These are phyloP conservation scores for Laguncularia racemosa DNA, from an alignment of 345 rosid species.

Conservation along the genomic window DNA sequence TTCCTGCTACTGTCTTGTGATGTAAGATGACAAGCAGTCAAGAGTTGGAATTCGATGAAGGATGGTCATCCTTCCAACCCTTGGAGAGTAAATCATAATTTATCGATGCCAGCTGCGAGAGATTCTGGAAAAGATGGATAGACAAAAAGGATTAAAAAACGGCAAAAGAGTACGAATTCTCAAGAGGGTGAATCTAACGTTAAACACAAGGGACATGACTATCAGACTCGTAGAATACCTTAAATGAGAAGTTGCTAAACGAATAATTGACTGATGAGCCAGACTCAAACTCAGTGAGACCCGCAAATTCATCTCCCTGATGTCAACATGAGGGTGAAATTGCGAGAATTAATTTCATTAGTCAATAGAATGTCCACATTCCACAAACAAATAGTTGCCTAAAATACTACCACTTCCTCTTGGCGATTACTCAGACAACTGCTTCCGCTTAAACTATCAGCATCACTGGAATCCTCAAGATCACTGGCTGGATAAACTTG, in stretches of 20 bases:
- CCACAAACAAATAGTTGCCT: too few species aligned
- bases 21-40: slow-evolving; percentile 17
- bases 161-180: not conserved
- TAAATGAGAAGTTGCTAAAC: slow-evolving; percentile 96
- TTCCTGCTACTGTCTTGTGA: slow-evolving; percentile 9
- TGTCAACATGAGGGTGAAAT: slow-evolving; percentile 6
- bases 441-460: slow-evolving; percentile 88
- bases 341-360: slow-evolving; percentile 5
- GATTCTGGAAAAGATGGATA: slow-evolving; percentile 44
- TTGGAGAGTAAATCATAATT: slow-evolving; percentile 95
- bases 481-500: slow-evolving; percentile 62
- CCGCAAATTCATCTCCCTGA: slow-evolving; percentile 82
- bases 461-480: slow-evolving; percentile 80
- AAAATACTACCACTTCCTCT: slow-evolving; percentile 74
- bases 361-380: not conserved
- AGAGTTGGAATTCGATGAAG: slow-evolving; percentile 34
- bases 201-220: not conserved
- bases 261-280: slow-evolving; percentile 74
- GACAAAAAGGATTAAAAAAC: not conserved
- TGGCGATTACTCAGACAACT: slow-evolving; percentile 73
- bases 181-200: not conserved
- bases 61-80: slow-evolving; percentile 94
- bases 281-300: slow-evolving; percentile 68
- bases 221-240: slow-evolving; percentile 42
- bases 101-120: slow-evolving; percentile 95